Conservation (phyloP, 2,329 filamentous ascomycete species). For the Colletotrichum sublineola region DNA sequence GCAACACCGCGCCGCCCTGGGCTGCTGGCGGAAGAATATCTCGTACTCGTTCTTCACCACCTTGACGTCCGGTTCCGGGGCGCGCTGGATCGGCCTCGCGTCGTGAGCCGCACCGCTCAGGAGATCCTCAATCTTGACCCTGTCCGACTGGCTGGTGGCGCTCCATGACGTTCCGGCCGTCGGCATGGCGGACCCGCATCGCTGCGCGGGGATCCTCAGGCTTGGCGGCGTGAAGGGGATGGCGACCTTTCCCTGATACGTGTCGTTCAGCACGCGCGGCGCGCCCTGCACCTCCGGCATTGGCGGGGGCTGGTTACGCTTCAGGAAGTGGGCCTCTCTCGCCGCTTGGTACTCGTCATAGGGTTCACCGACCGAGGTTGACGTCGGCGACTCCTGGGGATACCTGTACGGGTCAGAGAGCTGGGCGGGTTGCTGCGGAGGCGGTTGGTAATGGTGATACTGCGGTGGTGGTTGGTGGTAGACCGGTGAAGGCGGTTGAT, state of each 20-base stretch:
- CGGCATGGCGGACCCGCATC: slow-evolving; percentile 11
- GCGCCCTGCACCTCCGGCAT: slow-evolving; percentile 17
- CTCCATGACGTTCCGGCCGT: slow-evolving; percentile 15
- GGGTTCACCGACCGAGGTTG: slow-evolving; percentile 1
- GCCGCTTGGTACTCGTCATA: slow-evolving; percentile 31
- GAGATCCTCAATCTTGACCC: slow-evolving; percentile 45
- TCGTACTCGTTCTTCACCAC: slow-evolving; percentile 51
- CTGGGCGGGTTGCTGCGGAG: slow-evolving; percentile 36
- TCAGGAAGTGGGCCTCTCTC: slow-evolving; percentile 31
- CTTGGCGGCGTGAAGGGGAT: slow-evolving; percentile 37
- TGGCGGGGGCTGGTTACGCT: slow-evolving; percentile 26
- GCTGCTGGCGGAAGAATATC: slow-evolving; percentile 80
- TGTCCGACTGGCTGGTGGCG: slow-evolving; percentile 35
- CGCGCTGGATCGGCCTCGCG: neutral
- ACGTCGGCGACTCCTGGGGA: slow-evolving; percentile 19
- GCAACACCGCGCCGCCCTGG: slow-evolving; percentile 81
- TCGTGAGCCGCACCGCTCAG: slow-evolving; percentile 32
- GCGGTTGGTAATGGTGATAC: slow-evolving; percentile 42
- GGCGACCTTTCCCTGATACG: slow-evolving; percentile 41
- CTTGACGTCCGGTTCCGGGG: slow-evolving; percentile 1
- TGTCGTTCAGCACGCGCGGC: slow-evolving; percentile 35
- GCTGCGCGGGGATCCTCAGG: slow-evolving; percentile 31
- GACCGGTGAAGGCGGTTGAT: slow-evolving; percentile 43
- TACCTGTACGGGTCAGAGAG: slow-evolving; percentile 30
- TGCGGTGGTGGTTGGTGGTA: slow-evolving; percentile 44